Evolutionary conservation across 352 stramenopile species (phyloP).

Genomic region (Pythium pectinolyticum): DNA sequence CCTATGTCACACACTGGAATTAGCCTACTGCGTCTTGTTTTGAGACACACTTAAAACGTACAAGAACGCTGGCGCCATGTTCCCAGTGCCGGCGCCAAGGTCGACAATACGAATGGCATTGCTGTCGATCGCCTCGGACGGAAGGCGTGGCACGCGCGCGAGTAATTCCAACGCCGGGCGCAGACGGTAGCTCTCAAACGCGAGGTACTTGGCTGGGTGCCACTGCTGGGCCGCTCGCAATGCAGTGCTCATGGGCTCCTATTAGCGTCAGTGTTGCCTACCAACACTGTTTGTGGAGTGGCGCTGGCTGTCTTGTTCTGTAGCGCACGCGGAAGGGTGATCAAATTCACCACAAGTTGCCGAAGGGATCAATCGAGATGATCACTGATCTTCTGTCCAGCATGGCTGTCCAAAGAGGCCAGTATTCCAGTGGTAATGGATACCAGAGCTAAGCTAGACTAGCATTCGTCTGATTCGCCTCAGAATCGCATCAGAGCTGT

Average conservation of each 20-base stretch:
- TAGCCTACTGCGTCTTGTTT: background rate
- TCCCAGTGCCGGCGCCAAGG: constrained; percentile 63
- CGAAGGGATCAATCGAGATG: too few relatives aligned
- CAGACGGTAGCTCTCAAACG: constrained; percentile 59
- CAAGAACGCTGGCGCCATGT: constrained; percentile 67
- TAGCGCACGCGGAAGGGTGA: background rate
- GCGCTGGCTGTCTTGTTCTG: background rate
- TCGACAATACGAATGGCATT: constrained; percentile 47
- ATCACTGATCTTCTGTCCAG: too few relatives aligned
- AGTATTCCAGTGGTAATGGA: background rate
- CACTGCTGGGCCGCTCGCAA: constrained; percentile 44
- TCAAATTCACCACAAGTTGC: too few relatives aligned
- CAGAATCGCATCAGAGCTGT: background rate
- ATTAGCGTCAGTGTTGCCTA: background rate
- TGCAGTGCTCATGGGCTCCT: constrained; percentile 8
- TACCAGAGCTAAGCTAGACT: background rate
- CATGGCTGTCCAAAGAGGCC: background rate
- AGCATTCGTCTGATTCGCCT: background rate
- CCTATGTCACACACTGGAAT: constrained; percentile 16
- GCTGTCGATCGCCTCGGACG: constrained; percentile 1
- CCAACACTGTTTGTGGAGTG: background rate
- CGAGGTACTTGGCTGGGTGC: constrained; percentile 60
- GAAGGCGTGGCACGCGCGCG: constrained; percentile 34
- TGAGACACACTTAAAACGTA: constrained; percentile 24
- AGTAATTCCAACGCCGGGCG: constrained; percentile 68